Conservation (phyloP, 345 rosid species). For the Pistacia vera region DNA sequence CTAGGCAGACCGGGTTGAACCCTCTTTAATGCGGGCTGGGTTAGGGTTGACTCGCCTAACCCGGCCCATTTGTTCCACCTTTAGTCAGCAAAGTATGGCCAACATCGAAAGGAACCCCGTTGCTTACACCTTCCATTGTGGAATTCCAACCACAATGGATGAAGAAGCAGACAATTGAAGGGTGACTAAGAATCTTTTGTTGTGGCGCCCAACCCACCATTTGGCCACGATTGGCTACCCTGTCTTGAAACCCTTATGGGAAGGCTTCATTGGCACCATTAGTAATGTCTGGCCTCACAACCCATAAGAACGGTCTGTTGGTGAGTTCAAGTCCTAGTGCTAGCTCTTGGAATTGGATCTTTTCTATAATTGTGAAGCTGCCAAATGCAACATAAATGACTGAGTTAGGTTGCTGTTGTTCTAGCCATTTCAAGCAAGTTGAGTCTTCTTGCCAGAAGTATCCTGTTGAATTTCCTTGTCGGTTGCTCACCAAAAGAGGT, state of each 20-base stretch:
- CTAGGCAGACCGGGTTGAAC: too few relatives aligned
- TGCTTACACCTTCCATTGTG: slow-evolving; percentile 49
- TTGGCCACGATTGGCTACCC: slow-evolving; percentile 3
- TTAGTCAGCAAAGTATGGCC: slow-evolving; percentile 51
- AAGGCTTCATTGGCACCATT: slow-evolving; percentile 2
- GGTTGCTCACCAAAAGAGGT: slow-evolving; percentile 19
- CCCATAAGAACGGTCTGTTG: slow-evolving; percentile 18
- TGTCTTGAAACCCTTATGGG: slow-evolving; percentile 2
- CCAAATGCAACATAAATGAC: slow-evolving; percentile 46
- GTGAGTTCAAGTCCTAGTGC: slow-evolving; percentile 36
- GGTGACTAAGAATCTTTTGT: slow-evolving; percentile 28
- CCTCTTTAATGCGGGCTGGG: too few relatives aligned
- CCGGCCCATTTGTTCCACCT: too few relatives aligned
- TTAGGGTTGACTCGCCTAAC: too few relatives aligned
- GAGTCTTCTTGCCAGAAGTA: slow-evolving; percentile 35
- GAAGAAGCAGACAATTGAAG: slow-evolving; percentile 41
- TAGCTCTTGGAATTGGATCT: slow-evolving; percentile 31
- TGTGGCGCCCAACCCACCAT: slow-evolving; percentile 48
- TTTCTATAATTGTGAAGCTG: slow-evolving; percentile 26
- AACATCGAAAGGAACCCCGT: slow-evolving; percentile 56
- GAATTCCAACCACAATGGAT: slow-evolving; percentile 66
- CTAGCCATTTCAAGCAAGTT: slow-evolving; percentile 36
- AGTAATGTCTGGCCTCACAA: slow-evolving; percentile 9
- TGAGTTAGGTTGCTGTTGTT: slow-evolving; percentile 31
- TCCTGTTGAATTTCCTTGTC: slow-evolving; percentile 20